phyloP scores from a whole-genome alignment of 371 early-diverging fungal species.

The Batkoa obscura region DNA sequence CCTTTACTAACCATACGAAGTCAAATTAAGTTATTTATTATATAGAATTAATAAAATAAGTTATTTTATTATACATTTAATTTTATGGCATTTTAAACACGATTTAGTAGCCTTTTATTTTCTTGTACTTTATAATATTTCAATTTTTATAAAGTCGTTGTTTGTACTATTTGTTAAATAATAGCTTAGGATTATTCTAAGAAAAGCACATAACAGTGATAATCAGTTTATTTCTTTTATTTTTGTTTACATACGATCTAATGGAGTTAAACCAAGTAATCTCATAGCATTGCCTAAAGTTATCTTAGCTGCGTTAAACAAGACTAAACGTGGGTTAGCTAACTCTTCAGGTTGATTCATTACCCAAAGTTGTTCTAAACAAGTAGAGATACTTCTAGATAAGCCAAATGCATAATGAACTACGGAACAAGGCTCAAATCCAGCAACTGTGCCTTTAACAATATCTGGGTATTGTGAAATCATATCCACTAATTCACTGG shows the following conservation, averaged over 20 bases:
- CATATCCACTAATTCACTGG: conserved; percentile 51
- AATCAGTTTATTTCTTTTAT: too few relatives aligned
- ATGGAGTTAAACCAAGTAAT: conserved; percentile 58
- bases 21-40: too few relatives aligned
- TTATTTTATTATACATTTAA: too few relatives aligned
- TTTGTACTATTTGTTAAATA: too few relatives aligned
- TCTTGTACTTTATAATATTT: too few relatives aligned
- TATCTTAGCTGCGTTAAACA: conserved; percentile 51
- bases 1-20: too few relatives aligned
- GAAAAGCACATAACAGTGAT: too few relatives aligned
- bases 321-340: conserved; percentile 59
- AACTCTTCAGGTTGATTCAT: conserved; percentile 52
- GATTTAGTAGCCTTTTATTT: too few relatives aligned
- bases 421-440: conserved; percentile 82
- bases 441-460: conserved; percentile 34
- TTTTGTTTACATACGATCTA: conserved; percentile 63
- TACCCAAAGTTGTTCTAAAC: conserved; percentile 73
- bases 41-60: too few relatives aligned
- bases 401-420: conserved; percentile 86
- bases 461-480: conserved; percentile 87
- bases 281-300: conserved; percentile 61
- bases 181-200: too few relatives aligned
- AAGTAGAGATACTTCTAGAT: conserved; percentile 61
- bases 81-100: too few relatives aligned
- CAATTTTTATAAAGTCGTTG: too few relatives aligned